Conservation (phyloP, 495 filamentous ascomycete genomes). For the Durotheca rogersii region DNA sequence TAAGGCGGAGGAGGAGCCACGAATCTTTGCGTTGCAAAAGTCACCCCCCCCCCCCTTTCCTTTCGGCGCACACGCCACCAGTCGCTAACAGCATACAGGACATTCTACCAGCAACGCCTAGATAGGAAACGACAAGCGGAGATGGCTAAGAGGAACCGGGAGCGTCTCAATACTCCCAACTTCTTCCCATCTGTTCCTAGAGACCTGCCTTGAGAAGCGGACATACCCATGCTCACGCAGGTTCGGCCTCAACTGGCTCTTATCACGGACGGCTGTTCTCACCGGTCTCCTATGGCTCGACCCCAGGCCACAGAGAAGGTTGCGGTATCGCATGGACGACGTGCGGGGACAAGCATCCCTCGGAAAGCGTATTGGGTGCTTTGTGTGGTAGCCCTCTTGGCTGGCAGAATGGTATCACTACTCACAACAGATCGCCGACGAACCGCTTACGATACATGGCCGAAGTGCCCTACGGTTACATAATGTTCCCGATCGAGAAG, state of each 20-base stretch:
- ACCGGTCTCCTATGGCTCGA: no score
- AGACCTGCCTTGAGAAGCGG: conserved; percentile 54
- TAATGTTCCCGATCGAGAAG: conserved; percentile 7
- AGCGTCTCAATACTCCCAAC: conserved; percentile 74
- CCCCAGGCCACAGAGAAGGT: no score
- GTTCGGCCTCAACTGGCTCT: no score
- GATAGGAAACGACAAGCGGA: conserved; percentile 77
- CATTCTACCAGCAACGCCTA: conserved; percentile 82
- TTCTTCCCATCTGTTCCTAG: conserved; percentile 84
- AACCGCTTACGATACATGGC: conserved; percentile 9
- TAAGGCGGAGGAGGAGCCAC: conserved; percentile 63
- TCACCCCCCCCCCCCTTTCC: conserved; percentile 39
- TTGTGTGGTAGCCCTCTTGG: conserved; percentile 4
- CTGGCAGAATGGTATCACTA: not conserved
- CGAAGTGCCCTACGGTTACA: conserved; percentile 6
- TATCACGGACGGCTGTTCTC: no score
- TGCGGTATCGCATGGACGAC: conserved; percentile 4
- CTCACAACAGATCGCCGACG: not conserved
- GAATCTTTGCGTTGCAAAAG: conserved; percentile 86
- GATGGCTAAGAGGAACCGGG: conserved; percentile 76
- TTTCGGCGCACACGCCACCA: not conserved
- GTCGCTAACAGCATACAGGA: conserved; percentile 51
- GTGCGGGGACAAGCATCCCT: not conserved
- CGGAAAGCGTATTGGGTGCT: not conserved
- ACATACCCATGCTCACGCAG: no score